Conservation (phyloP, 83 land plant species). For the Picea abies region DNA sequence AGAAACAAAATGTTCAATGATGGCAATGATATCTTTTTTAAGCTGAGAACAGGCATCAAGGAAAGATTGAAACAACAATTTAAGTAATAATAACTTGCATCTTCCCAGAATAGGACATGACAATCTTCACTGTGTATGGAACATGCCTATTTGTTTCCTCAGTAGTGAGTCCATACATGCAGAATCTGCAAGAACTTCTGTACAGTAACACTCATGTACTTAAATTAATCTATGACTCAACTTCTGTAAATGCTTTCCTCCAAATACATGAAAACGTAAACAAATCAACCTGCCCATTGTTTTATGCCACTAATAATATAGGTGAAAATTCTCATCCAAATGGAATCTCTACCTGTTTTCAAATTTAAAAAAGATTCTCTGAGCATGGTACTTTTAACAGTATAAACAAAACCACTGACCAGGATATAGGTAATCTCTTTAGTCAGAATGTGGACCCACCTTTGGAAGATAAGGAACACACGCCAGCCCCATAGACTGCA, state of each 20-base stretch:
- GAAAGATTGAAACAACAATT: no score
- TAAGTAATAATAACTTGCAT: not conserved
- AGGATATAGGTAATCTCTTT: not conserved
- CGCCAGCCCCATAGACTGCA: constrained; percentile 95
- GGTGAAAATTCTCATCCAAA: not conserved
- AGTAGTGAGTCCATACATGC: not conserved
- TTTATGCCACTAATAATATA: not conserved
- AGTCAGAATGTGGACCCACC: constrained; percentile 44
- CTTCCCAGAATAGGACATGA: not conserved
- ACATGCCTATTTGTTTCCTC: not conserved
- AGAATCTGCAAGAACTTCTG: not conserved
- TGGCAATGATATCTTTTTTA: not conserved
- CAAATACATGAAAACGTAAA: not conserved
- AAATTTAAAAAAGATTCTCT: not conserved
- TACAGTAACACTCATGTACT: not conserved
- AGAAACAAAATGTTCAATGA: not conserved
- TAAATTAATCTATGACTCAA: not conserved
- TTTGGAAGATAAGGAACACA: constrained; percentile 96
- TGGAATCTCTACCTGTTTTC: no score
- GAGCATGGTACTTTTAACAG: not conserved
- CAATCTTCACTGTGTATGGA: not conserved
- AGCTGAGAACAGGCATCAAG: no score
- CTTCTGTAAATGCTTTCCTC: not conserved
- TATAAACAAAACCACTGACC: not conserved
- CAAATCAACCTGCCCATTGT: not conserved